Conservation (phyloP, 805 yeast genomes). For the Barnettozyma vustinii region DNA sequence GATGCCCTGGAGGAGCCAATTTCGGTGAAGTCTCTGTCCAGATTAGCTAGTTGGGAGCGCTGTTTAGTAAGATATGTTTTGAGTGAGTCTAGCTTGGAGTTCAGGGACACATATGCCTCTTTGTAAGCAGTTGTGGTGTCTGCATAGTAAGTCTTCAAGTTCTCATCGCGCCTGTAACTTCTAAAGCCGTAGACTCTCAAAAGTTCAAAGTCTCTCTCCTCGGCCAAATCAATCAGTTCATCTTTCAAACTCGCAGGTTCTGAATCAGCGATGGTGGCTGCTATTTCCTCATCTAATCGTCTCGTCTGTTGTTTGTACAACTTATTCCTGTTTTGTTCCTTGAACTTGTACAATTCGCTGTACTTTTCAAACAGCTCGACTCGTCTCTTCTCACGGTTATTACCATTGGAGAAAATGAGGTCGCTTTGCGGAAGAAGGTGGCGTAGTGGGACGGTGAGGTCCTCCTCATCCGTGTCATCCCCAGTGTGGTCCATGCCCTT, state of each 20-base stretch:
- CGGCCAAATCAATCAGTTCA: slow-evolving; percentile 27
- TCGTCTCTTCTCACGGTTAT: slow-evolving; percentile 25
- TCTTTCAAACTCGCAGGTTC: slow-evolving; percentile 10
- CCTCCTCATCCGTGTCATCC: not conserved
- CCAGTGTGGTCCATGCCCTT: not conserved
- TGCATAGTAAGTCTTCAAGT: slow-evolving; percentile 21
- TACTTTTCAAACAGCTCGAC: slow-evolving; percentile 22
- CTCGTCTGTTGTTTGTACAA: slow-evolving; percentile 7
- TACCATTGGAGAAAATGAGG: slow-evolving; percentile 25
- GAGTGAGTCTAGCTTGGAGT: slow-evolving; percentile 27
- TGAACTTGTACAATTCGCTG: slow-evolving; percentile 14
- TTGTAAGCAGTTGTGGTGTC: slow-evolving; percentile 24
- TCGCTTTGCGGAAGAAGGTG: slow-evolving; percentile 7
- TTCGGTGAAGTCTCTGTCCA: slow-evolving; percentile 25
- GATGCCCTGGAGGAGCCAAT: slow-evolving; percentile 27
- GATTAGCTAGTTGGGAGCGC: slow-evolving; percentile 20
- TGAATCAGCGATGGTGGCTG: slow-evolving; percentile 1
- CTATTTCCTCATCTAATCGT: not conserved
- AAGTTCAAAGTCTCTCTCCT: slow-evolving; percentile 30
- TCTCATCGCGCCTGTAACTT: slow-evolving; percentile 24
- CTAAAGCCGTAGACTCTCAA: slow-evolving; percentile 23
- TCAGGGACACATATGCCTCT: slow-evolving; percentile 24
- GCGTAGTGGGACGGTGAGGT: not conserved
- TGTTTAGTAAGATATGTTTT: slow-evolving; percentile 30
- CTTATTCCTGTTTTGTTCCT: slow-evolving; percentile 13